Percentiles rank a stretch among this genome's conserved stretches.
Evolutionary conservation across 495 filamentous ascomycete genomes (phyloP).

Genomic region (Penicillium herquei): DNA sequence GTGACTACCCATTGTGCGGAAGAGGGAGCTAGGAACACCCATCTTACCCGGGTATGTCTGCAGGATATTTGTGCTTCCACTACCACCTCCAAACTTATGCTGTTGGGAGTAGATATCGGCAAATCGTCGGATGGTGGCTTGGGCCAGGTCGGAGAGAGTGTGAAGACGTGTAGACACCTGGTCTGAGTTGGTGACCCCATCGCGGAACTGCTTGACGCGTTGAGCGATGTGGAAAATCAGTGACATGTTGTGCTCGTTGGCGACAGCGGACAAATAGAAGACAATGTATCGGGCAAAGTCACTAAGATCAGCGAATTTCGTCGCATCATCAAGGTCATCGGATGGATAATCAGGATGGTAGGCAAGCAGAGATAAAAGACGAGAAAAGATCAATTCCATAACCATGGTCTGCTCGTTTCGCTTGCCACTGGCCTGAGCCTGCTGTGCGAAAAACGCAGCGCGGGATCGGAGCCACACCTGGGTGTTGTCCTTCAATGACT

Average conservation of each 20-base stretch:
- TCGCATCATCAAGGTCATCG: conserved; percentile 43
- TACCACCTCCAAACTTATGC: conserved; percentile 54
- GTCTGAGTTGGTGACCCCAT: conserved; percentile 62
- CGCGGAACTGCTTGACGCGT: conserved; percentile 84
- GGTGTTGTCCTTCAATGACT: conserved; percentile 64
- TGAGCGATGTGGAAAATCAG: conserved; percentile 91
- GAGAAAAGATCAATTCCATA: conserved; percentile 82
- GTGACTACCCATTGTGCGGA: conserved; percentile 69
- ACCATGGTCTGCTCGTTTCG: conserved; percentile 52
- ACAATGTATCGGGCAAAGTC: conserved; percentile 85
- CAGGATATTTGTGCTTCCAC: conserved; percentile 66
- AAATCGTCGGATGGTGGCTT: conserved; percentile 77
- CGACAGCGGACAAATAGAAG: conserved; percentile 82
- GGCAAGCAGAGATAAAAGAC: conserved; percentile 81
- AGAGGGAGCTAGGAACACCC: conserved; percentile 74
- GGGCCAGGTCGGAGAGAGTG: conserved; percentile 83
- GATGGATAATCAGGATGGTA: conserved; percentile 89
- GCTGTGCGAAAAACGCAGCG: conserved; percentile 46
- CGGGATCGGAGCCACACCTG: conserved; percentile 89
- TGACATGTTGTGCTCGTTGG: conserved; percentile 80
- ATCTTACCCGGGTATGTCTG: conserved; percentile 81
- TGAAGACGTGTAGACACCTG: conserved; percentile 64
- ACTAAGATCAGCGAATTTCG: conserved; percentile 63
- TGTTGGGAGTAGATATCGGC: conserved; percentile 58
- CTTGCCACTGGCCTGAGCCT: conserved; percentile 36